Base-by-base conservation (phyloP, 2,329 filamentous ascomycete genomes). In the Neopestalotiopsis clavispora region DNA sequence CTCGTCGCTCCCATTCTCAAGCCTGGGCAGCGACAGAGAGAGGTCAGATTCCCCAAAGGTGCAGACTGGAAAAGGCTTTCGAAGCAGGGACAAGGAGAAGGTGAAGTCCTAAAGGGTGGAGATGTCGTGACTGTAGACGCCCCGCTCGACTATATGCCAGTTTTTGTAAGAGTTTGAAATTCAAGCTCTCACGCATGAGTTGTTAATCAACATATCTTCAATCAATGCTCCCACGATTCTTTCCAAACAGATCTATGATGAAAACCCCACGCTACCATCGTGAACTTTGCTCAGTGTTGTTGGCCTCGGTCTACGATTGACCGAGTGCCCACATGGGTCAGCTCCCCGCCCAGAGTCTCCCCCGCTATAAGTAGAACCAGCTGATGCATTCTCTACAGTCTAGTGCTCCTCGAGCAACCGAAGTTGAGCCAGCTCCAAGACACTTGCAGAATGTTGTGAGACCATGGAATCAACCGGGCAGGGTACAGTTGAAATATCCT, bases 1-100 rank as follows among this genome's bases (percentile, higher is more conserved):
- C 79, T 92, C 13, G 83, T 86, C 6, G 85, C 82, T 14, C 89
- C 90, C 0, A 82, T 92, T 0, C 73, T 91, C 67, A 74, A 81
- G 20, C 75, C 86, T 0, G 84, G 84, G 0, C 32, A 42, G 38
- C n/a, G 32, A 23, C 20, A 45, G 10, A 49, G 32, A 40, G 20
- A 79, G 6, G 84, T 87, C 0, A 91, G 91, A 74, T 75, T 91
- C 28, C 89, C 89, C 4, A 38, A n/a, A 30, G 17, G 61, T 4
- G 34, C 42, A 20, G 52, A 57, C 9, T 72, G 71, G 23, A 72
- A 65, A 14, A 71, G 65, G 61, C 75, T 72, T 73, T 74, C 71
- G 65, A 67, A 57, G 23, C 57, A 59, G 14, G 57, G 57, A 32
- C 13, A 65, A 9, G n/a, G 42, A 49, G 52, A 61, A 17, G 52